Base-by-base conservation (phyloP, 495 filamentous ascomycete genomes). In the Letharia lupina region DNA sequence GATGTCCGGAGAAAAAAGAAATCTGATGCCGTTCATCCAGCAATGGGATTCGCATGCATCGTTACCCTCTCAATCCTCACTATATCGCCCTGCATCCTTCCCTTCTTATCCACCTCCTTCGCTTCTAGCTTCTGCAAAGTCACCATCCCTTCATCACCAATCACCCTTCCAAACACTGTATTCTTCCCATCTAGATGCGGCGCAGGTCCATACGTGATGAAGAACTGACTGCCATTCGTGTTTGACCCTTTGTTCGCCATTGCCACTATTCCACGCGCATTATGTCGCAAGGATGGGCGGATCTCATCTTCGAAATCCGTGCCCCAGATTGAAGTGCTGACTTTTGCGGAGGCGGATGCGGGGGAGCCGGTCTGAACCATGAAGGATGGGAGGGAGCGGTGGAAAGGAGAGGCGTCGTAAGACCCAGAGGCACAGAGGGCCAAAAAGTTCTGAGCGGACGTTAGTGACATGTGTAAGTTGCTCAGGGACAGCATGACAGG, bases 161-260 rank as follows among this genome's bases (percentile, higher is more conserved):
- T 70, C 58, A 98, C 84, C 75, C 90, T 89, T 37, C 94, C 94
- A 77, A 98, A 98, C 4, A 95, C 89, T 1, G 91, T 96, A 74
- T 93, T 98, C 67, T 90, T 84, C 8, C 94, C 95, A 77, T 98
- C 95, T 42, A 98, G 78, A 84, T 98, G 94, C 63, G 91, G 87
- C 54, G 91, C 91, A 37, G 89, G 83, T 58, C 88, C 91, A 75
- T 93, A 92, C 10, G 87, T 83, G 60, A 98, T 83, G 75, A 96
- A 98, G 75, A 98, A 98, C 78, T 98, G 94, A 68, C 89, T 92
- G 20, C 91, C 93, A 75, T 98, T 98, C 56, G 93, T 93, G 12
- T 82, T 83, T 4, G 89, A 81, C 0, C 86, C 86, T 62, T 86
- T 84, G 71, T 96, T 95, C n/a, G 94, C 94, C 94, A 98, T 96